These are phyloP conservation scores for Blastobotrys capitulatus DNA, from an alignment of 1,139 yeast species.

Conservation along the genomic window DNA sequence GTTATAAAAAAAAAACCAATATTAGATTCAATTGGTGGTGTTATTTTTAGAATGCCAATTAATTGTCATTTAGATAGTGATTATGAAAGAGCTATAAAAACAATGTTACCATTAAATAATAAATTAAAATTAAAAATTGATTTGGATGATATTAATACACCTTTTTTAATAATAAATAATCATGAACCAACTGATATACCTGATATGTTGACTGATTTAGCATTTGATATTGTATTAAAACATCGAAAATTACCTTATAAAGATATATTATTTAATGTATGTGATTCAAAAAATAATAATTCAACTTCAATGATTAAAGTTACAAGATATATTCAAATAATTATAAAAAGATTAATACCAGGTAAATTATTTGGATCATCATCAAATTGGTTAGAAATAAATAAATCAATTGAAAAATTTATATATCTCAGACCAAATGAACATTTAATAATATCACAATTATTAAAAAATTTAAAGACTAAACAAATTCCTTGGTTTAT, in stretches of 20 bases:
- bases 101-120: conserved; percentile 3
- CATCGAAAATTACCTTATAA: conserved; percentile 7
- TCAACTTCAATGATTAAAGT: neutral
- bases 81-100: neutral
- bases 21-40: neutral
- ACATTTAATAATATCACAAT: conserved; percentile 28
- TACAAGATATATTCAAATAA: conserved; percentile 16
- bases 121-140: neutral
- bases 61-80: conserved; percentile 1
- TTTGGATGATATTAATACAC: neutral
- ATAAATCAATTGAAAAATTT: conserved; percentile 37
- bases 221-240: neutral
- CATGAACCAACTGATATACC: neutral
- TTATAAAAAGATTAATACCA: conserved; percentile 42
- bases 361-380: conserved; percentile 49
- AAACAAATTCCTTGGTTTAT: conserved; percentile 44
- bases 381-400: conserved; percentile 43
- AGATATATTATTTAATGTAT: conserved; percentile 1
- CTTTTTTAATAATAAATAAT: neutral
- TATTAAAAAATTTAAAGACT: conserved; percentile 35
- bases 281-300: neutral
- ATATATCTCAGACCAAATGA: conserved; percentile 36
- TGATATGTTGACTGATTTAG: neutral
- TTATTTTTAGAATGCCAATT: conserved; percentile 11
- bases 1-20: neutral